Conservation (phyloP, 345 rosid species). For the Odontarrhena argentea region DNA sequence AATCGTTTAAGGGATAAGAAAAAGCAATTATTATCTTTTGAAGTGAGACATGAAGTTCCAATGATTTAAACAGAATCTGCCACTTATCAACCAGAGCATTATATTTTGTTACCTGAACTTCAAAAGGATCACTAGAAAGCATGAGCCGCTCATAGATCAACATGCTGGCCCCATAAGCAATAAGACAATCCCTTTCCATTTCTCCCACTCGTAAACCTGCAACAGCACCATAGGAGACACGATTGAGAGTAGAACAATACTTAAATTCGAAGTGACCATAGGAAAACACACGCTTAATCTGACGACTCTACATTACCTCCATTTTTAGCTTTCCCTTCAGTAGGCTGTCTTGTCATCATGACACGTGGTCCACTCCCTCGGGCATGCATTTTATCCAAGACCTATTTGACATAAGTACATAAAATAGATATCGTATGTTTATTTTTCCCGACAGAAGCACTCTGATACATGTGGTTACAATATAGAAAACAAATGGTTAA, state of each 20-base stretch:
- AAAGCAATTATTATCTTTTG: background rate
- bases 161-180: constrained; percentile 97
- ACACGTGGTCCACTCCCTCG: constrained; percentile 92
- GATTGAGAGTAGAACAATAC: constrained; percentile 7
- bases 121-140: constrained; percentile 95
- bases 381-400: constrained; percentile 92
- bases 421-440: background rate
- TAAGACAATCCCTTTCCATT: constrained; percentile 95
- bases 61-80: background rate
- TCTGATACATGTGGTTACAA: background rate
- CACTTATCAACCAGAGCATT: background rate
- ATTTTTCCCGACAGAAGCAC: background rate
- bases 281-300: too few relatives aligned
- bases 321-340: constrained; percentile 95
- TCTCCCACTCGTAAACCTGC: constrained; percentile 97
- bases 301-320: constrained; percentile 57
- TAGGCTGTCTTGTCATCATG: constrained; percentile 91
- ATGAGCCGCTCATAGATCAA: constrained; percentile 84
- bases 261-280: constrained; percentile 6
- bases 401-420: constrained; percentile 45
- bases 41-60: background rate
- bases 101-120: constrained; percentile 68
- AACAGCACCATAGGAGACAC: constrained; percentile 24
- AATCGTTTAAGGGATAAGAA: background rate
- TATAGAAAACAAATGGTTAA: constrained; percentile 3